These are phyloP conservation scores for Marasmius fiardii DNA, from an alignment of 1,284 basidiomycete species.

Conservation along the genomic window DNA sequence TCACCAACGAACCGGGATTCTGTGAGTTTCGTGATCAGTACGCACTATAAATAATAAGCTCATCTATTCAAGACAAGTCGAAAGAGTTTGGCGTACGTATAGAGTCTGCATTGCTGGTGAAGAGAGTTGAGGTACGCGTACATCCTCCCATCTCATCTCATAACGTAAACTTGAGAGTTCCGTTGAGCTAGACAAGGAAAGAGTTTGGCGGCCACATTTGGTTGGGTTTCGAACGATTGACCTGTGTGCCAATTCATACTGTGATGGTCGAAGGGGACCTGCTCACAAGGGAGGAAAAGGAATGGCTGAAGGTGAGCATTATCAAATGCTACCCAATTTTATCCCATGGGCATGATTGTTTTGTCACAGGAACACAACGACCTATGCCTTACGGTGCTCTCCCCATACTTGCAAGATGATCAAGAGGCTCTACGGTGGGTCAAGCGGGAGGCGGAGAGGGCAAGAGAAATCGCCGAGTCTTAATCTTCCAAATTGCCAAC, in stretches of 20 bases:
- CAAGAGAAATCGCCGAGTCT: conserved; percentile 57
- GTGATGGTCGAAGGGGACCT: conserved; percentile 83
- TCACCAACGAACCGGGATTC: conserved; percentile 86
- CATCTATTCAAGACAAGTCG: conserved; percentile 57
- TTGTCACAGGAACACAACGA: conserved; percentile 75
- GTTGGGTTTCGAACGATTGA: conserved; percentile 86
- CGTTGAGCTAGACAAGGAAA: conserved; percentile 51
- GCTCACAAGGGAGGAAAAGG: conserved; percentile 81
- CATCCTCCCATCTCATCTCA: not conserved
- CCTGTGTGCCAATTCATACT: conserved; percentile 91
- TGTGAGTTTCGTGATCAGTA: conserved; percentile 46
- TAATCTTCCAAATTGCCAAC: conserved; percentile 29
- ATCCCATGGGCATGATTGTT: not conserved
- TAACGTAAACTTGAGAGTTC: not conserved
- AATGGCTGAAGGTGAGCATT: conserved; percentile 77
- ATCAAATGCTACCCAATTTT: not conserved
- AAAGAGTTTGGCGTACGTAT: conserved; percentile 88
- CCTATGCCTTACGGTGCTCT: conserved; percentile 66
- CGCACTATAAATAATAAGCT: conserved; percentile 4
- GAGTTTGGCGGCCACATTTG: conserved; percentile 72
- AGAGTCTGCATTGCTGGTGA: conserved; percentile 78
- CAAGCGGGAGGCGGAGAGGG: conserved; percentile 67
- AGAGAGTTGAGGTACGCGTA: conserved; percentile 56
- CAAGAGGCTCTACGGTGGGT: conserved; percentile 83
- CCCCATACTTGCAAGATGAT: conserved; percentile 74